Evolutionary conservation across 805 yeast genomes (phyloP), one percentile per base, ranked within the genome.

Genomic region (Yarrowia divulgata): DNA sequence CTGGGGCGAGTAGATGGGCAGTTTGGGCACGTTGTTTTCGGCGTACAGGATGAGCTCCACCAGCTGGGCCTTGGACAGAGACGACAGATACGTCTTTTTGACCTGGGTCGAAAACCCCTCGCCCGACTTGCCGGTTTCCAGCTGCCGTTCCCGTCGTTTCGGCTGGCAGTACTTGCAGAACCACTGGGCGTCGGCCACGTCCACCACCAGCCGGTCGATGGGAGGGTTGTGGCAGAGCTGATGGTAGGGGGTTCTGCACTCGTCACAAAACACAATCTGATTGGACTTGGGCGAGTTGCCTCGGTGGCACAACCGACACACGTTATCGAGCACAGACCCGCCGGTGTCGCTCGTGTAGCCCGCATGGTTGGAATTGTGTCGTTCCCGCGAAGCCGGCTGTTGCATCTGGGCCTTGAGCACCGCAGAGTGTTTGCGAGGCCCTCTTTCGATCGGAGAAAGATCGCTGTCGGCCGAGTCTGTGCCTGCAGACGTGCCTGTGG

Each of bases 171-270:
- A 75, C 64, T 73, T 73, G 71, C 83, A 80, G 71, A 76, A 80
- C 82, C 81, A 80, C 70, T 78, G 77, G 6, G 80, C 79, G 60
- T 80, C 82, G 0, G 79, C 79, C 16, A 80, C 79, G 34, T 79
- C 81, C 16, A 80, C 79, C 35, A 76, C 79, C 13, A 79, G 73
- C 8, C 80, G 72, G 60, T 80, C 83, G 19, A 80, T 78, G 12
- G 76, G 77, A 14, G 83, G 83, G 32, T 73, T 73, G 71, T 80
- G 82, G 70, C 83, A 80, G 35, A 79, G 73, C 68, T 80, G 80
- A 54, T 80, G 82, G 70, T 77, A 80, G 1, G 81, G 80, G 18
- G 78, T 76, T 42, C 75, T 73, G 75, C 84, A 83, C 66, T 79
- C 79, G 70, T 77, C 79, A 71, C 82, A 80, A 66, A 79, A 79